Percentiles rank a stretch among this genome's conserved stretches.
phyloP scores from a whole-genome alignment of 78 protist species.

The Trichosphaerium sp. region DNA sequence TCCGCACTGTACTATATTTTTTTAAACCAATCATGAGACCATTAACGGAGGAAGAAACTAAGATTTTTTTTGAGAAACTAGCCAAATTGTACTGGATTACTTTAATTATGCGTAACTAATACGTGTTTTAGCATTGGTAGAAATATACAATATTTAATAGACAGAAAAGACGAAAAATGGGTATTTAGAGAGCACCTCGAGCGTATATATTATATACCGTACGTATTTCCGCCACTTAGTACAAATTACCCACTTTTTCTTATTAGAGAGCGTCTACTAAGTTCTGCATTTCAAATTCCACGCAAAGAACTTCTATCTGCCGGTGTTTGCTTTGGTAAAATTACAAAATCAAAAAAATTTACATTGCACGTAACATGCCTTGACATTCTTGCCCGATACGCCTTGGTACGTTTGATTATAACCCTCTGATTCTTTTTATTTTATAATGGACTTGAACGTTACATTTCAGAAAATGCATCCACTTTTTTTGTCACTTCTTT shows the following conservation, averaged over 20 bases:
- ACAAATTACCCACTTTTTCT: slow-evolving; percentile 1
- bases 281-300: slow-evolving; percentile 19
- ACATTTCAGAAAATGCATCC: too few relatives aligned
- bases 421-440: background rate
- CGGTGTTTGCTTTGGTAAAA: slow-evolving; percentile 95
- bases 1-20: background rate
- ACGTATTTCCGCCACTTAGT: too few relatives aligned
- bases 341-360: slow-evolving; percentile 88
- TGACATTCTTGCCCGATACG: slow-evolving; percentile 88
- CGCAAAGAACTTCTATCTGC: slow-evolving; percentile 65
- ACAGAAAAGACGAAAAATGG: slow-evolving; percentile 88
- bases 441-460: background rate
- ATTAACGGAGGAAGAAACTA: slow-evolving; percentile 94
- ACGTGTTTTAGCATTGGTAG: slow-evolving; percentile 78
- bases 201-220: slow-evolving; percentile 82
- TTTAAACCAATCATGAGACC: slow-evolving; percentile 84
- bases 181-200: slow-evolving; percentile 92
- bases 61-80: slow-evolving; percentile 90
- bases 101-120: background rate
- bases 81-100: slow-evolving; percentile 57
- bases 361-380: slow-evolving; percentile 90
- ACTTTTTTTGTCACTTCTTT: too few relatives aligned
- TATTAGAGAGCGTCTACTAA: slow-evolving; percentile 13
- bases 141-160: slow-evolving; percentile 81
- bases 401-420: slow-evolving; percentile 40